These are phyloP conservation scores for Saccharomyces uvarum DNA, from an alignment of 1,139 yeast species.

Conservation along the genomic window DNA sequence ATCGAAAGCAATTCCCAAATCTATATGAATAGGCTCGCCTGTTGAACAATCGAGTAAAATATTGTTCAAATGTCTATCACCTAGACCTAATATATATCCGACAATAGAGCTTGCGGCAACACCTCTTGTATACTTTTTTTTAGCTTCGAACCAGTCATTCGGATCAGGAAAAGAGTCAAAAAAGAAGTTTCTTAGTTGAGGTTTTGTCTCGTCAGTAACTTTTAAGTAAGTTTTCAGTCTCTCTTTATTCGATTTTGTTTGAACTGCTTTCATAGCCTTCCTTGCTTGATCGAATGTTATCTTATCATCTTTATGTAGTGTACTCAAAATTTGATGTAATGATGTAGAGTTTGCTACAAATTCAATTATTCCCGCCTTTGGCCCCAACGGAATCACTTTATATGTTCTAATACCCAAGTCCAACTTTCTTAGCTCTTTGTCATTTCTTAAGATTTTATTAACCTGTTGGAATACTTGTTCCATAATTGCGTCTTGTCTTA, in stretches of 20 bases:
- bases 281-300: slow-evolving; percentile 55
- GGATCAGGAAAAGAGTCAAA: slow-evolving; percentile 59
- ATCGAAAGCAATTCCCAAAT: slow-evolving; percentile 92
- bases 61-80: slow-evolving; percentile 92
- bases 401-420: slow-evolving; percentile 68
- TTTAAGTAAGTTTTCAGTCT: slow-evolving; percentile 46
- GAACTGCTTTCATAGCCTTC: slow-evolving; percentile 52
- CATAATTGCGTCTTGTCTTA: slow-evolving; percentile 94
- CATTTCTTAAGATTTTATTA: slow-evolving; percentile 53
- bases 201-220: slow-evolving; percentile 49
- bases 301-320: slow-evolving; percentile 48
- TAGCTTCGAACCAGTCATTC: slow-evolving; percentile 63
- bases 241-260: slow-evolving; percentile 39
- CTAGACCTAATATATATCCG: slow-evolving; percentile 82
- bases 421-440: slow-evolving; percentile 51
- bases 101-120: slow-evolving; percentile 80
- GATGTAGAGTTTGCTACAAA: slow-evolving; percentile 77
- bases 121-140: slow-evolving; percentile 65
- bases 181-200: slow-evolving; percentile 66
- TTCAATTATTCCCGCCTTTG: slow-evolving; percentile 80
- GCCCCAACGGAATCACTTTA: slow-evolving; percentile 84
- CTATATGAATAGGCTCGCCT: slow-evolving; percentile 95
- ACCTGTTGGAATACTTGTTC: slow-evolving; percentile 92
- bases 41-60: slow-evolving; percentile 66
- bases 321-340: slow-evolving; percentile 56